A percentile compares a stretch with the other conserved stretches of the same genome.
These are phyloP conservation scores for Teratosphaeria destructans DNA, from an alignment of 2,329 filamentous ascomycete species.

Conservation along the genomic window DNA sequence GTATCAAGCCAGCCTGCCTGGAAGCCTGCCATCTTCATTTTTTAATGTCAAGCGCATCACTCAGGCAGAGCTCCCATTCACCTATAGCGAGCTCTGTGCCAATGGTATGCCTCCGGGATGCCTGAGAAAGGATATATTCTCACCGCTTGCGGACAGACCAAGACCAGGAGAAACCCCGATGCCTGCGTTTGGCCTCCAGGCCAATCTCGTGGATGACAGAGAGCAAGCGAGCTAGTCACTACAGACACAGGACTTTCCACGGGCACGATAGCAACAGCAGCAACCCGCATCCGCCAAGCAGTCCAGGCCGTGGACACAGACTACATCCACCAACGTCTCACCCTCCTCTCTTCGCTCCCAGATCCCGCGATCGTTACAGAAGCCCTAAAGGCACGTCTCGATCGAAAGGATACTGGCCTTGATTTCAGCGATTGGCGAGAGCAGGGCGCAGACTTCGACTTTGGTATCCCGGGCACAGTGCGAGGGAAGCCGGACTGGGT, in stretches of 20 bases:
- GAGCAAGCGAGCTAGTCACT: not conserved
- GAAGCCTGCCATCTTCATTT: not conserved
- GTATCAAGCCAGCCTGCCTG: not conserved
- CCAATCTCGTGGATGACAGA: not conserved
- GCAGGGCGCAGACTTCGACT: constrained; percentile 5
- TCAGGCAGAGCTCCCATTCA: not conserved
- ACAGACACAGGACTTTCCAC: not conserved
- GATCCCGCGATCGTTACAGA: not conserved
- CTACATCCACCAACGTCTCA: constrained; percentile 3
- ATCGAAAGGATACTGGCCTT: constrained; percentile 1
- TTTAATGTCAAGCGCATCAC: not conserved
- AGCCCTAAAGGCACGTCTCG: not conserved
- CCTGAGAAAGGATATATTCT: not conserved
- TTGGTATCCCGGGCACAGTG: constrained; percentile 1
- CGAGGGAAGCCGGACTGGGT: not conserved
- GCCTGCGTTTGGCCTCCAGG: not conserved
- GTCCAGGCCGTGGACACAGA: not conserved
- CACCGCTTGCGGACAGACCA: not conserved
- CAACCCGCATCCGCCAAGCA: constrained; percentile 2
- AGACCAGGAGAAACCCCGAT: not conserved
- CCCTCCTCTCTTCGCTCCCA: not conserved
- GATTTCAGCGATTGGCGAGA: constrained; percentile 8
- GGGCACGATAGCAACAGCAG: not conserved
- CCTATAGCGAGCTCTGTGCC: not conserved
- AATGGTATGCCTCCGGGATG: not conserved